Evolutionary conservation across 106 monocot genomes (phyloP).

Genomic region (Hemerocallis citrina): DNA sequence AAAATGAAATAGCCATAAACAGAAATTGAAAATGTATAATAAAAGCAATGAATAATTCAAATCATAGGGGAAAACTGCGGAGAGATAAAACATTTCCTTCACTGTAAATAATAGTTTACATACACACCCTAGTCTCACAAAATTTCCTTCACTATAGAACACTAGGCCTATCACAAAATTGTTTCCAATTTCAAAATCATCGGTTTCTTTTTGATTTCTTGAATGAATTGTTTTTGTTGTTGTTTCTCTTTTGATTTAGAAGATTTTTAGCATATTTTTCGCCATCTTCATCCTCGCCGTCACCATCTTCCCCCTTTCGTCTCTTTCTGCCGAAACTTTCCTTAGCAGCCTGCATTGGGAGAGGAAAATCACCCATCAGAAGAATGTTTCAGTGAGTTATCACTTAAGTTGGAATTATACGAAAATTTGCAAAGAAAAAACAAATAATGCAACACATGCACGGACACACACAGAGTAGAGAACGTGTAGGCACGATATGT

Average conservation of each 20-base stretch:
- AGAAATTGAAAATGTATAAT: too few species aligned
- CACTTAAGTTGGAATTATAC: too few species aligned
- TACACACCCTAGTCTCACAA: too few species aligned
- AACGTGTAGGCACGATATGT: not conserved
- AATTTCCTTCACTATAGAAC: too few species aligned
- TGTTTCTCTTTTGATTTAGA: too few species aligned
- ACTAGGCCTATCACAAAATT: too few species aligned
- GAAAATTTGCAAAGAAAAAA: too few species aligned
- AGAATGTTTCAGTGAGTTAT: not conserved
- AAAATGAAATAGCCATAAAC: too few species aligned
- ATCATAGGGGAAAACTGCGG: too few species aligned
- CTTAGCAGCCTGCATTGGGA: conserved; percentile 41
- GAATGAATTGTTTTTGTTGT: conserved; percentile 15
- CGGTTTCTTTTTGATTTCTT: conserved; percentile 32
- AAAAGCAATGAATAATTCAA: too few species aligned
- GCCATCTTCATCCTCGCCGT: conserved; percentile 33
- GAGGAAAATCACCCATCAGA: not conserved
- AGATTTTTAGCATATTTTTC: conserved; percentile 9
- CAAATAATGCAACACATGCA: not conserved
- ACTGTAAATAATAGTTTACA: too few species aligned
- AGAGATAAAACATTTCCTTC: too few species aligned
- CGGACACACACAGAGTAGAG: not conserved
- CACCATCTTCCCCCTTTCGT: conserved; percentile 33
- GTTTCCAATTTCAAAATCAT: not conserved
- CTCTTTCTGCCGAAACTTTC: conserved; percentile 33